phyloP scores from a whole-genome alignment of 106 monocot species.

The Cymbidium sinense region DNA sequence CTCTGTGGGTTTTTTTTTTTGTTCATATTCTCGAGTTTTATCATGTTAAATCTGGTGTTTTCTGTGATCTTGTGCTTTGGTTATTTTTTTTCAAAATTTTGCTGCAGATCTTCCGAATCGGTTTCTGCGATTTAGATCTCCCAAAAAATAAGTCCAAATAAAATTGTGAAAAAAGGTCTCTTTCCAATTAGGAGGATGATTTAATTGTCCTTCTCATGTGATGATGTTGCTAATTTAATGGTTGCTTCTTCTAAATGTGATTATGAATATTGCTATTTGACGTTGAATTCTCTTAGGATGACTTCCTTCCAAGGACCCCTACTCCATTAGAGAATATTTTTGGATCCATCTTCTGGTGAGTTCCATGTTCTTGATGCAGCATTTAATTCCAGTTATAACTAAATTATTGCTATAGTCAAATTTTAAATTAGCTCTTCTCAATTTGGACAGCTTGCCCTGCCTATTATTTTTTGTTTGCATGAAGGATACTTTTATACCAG shows the following conservation, averaged over 20 bases:
- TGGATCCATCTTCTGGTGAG: constrained; percentile 11
- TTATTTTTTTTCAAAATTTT: too few relatives aligned
- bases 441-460: constrained; percentile 37
- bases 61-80: too few relatives aligned
- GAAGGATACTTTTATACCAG: constrained; percentile 36
- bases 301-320: constrained; percentile 9
- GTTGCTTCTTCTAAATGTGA: neutral
- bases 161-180: neutral
- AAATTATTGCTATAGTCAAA: neutral
- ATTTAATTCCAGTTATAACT: neutral
- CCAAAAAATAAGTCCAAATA: neutral
- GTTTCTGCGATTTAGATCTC: too few relatives aligned
- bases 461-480: constrained; percentile 36
- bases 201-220: neutral
- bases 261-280: neutral
- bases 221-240: neutral
- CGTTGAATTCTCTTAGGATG: constrained; percentile 6
- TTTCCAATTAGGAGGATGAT: neutral
- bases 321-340: constrained; percentile 8
- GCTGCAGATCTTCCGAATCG: too few relatives aligned
- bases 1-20: too few relatives aligned
- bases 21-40: too few relatives aligned
- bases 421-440: neutral
- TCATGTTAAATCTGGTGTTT: too few relatives aligned
- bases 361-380: neutral